These are phyloP conservation scores for Hawksworthiomyces lignivorus DNA, from an alignment of 2,329 filamentous ascomycete species.

Conservation along the genomic window DNA sequence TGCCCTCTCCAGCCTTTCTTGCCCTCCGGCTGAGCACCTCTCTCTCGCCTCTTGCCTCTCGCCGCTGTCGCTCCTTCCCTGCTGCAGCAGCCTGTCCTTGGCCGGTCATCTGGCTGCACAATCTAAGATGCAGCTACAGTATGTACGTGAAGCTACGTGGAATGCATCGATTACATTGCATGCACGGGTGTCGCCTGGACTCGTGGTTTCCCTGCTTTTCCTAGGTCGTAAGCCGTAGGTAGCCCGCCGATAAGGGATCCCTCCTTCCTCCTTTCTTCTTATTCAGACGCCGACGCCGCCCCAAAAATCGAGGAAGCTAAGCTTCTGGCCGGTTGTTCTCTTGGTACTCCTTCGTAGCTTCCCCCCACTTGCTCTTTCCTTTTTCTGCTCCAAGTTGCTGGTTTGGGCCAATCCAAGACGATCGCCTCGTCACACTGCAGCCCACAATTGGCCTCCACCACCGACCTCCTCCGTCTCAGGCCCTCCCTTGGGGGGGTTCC, in stretches of 20 bases:
- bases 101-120: no score
- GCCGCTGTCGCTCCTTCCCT: constrained; percentile 6
- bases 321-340: not conserved
- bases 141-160: no score
- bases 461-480: not conserved
- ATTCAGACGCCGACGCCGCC: no score
- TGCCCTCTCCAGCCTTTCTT: not conserved
- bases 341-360: not conserved
- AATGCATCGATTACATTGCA: no score
- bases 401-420: not conserved
- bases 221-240: constrained; percentile 1
- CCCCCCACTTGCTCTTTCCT: not conserved
- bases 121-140: no score
- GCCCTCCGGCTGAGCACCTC: not conserved
- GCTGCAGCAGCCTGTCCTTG: no score
- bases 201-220: not conserved
- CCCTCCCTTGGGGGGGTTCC: no score
- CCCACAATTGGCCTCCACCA: not conserved
- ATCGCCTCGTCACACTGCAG: constrained; percentile 4
- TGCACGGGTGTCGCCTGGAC: no score
- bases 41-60: not conserved
- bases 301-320: no score
- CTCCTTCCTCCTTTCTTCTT: no score
- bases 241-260: constrained; percentile 3
- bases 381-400: not conserved